Evolutionary conservation across 2,329 filamentous ascomycete genomes (phyloP), one percentile per base, ranked within the genome.

Genomic region (Xylariaceae sp.): DNA sequence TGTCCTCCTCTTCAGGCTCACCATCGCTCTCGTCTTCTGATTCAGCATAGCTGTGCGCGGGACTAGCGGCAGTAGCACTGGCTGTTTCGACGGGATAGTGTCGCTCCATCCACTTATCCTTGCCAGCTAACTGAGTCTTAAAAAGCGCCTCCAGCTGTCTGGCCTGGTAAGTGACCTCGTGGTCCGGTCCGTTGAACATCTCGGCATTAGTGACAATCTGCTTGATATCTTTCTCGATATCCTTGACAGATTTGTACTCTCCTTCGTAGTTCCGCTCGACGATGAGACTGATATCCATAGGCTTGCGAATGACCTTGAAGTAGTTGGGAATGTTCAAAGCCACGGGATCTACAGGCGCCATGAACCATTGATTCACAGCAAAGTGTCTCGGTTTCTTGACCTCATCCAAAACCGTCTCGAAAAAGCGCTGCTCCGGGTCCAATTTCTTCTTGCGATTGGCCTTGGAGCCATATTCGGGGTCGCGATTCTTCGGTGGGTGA

Each of bases 271-370:
- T 75, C 67, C 94, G 94, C 34, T 76, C 75, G 27, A 79, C 75
- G 61, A 95, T 86, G n/a, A 88, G 95, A 14, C 78, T 75, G 40
- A 96, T 74, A 64, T 98, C 92, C 92, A 97, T 98, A 0, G 93
- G 93, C 64, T 91, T 89, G 74, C 95, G 97, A 70, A 98, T 90
- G 50, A 97, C 75, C 59, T 86, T 89, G 64, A 93, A 88, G 64
- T 98, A 98, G 20, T 86, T 85, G 1, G 93, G 93, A 48, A 97
- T 96, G 63, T 92, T 90, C 43, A 97, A 73, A 1, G 91, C 92
- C 27, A 97, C 91, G 0, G 93, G 90, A 63, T 98, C 93, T 17
- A 98, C 93, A 0, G 93, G 87, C 6, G 79, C 71, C 58, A 88
- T 71, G 70, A 98, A 98, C 48, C 87, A 84, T 44, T 77, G 76